A percentile compares a stretch with the other conserved stretches of the same genome.
These are phyloP conservation scores for Taiozyma sp. DNA, from an alignment of 1,139 yeast genomes.

Conservation along the genomic window DNA sequence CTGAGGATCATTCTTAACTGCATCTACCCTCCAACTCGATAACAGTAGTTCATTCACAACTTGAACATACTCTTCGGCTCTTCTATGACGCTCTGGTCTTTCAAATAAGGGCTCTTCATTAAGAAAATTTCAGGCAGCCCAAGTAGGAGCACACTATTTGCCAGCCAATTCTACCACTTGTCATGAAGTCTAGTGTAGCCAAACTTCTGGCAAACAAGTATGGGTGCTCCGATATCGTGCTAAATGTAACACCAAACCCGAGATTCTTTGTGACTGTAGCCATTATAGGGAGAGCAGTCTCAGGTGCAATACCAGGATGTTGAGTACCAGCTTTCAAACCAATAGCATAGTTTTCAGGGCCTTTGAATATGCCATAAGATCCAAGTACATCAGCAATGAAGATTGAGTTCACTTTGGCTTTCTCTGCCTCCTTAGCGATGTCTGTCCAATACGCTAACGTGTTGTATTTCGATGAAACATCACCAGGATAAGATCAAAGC, in stretches of 20 bases:
- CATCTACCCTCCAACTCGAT: slow-evolving; percentile 39
- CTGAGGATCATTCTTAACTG: slow-evolving; percentile 28
- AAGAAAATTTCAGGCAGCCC: slow-evolving; percentile 34
- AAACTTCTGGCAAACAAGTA: slow-evolving; percentile 36
- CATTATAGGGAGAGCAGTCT: slow-evolving; percentile 34
- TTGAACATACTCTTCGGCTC: slow-evolving; percentile 35
- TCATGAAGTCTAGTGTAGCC: slow-evolving; percentile 34
- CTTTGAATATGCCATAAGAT: slow-evolving; percentile 37
- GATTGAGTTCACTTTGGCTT: slow-evolving; percentile 37
- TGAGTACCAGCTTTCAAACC: slow-evolving; percentile 36
- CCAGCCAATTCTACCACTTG: slow-evolving; percentile 40
- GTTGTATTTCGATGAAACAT: slow-evolving; percentile 29
- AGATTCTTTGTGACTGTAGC: slow-evolving; percentile 35
- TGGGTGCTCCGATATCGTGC: slow-evolving; percentile 37
- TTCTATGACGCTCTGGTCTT: slow-evolving; percentile 27
- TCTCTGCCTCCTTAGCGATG: slow-evolving; percentile 36
- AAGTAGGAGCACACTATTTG: slow-evolving; percentile 37
- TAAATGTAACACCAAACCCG: slow-evolving; percentile 35
- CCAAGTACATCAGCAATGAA: slow-evolving; percentile 43
- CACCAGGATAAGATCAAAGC: slow-evolving; percentile 36
- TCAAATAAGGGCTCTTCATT: slow-evolving; percentile 25
- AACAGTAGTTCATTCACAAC: slow-evolving; percentile 34
- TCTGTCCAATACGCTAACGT: slow-evolving; percentile 38
- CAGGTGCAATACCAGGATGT: slow-evolving; percentile 36
- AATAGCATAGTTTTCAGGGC: slow-evolving; percentile 32